phyloP scores from a whole-genome alignment of 176 grass and related monocot species.

The Typha latifolia region DNA sequence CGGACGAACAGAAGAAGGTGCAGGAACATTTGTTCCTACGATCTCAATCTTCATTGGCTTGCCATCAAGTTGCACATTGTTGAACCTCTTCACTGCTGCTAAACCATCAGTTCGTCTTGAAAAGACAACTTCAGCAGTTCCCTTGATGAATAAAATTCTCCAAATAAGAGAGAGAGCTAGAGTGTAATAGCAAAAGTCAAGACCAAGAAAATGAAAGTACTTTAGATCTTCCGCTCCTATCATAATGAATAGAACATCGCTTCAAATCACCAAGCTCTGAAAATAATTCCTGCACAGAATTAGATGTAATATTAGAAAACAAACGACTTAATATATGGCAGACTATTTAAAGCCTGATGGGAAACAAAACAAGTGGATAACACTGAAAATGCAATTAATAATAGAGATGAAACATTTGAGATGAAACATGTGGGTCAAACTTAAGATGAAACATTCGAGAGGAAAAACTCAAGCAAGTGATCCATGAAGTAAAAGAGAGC shows the following conservation, averaged over 20 bases:
- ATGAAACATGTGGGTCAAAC: too few species aligned
- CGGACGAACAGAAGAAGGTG: slow-evolving; percentile 33
- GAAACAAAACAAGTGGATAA: background rate
- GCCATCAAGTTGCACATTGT: slow-evolving; percentile 95
- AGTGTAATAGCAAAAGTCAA: background rate
- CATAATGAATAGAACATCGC: slow-evolving; percentile 58
- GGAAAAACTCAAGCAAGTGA: too few species aligned
- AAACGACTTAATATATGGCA: background rate
- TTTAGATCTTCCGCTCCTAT: slow-evolving; percentile 93
- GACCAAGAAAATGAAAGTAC: slow-evolving; percentile 22
- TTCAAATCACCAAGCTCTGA: slow-evolving; percentile 89
- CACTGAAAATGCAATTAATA: too few species aligned
- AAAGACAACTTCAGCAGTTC: slow-evolving; percentile 91
- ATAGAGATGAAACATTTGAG: too few species aligned
- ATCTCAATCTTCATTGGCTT: slow-evolving; percentile 98
- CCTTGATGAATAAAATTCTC: slow-evolving; percentile 29
- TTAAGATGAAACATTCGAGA: too few species aligned
- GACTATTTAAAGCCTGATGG: background rate
- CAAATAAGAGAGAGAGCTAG: background rate
- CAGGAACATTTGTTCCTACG: slow-evolving; percentile 65
- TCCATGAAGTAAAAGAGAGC: too few species aligned
- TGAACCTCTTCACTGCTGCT: slow-evolving; percentile 74
- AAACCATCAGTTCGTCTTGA: slow-evolving; percentile 69
- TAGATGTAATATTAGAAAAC: background rate
- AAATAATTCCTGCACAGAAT: slow-evolving; percentile 61